Evolutionary conservation across 768 basidiomycete genomes (phyloP).

Genomic region (Phanerodontia chrysosporium): DNA sequence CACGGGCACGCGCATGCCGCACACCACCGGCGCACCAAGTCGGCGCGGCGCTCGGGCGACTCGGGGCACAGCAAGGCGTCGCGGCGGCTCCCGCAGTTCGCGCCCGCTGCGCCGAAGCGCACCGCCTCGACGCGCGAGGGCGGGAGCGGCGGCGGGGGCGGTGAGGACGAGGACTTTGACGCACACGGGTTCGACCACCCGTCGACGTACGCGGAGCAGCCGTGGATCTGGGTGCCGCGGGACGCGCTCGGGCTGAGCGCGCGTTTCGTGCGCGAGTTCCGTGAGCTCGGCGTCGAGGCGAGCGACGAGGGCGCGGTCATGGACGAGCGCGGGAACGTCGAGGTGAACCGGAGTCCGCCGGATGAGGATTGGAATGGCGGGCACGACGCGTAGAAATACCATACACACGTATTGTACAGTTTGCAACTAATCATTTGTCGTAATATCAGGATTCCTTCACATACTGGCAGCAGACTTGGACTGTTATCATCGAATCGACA

Average conservation of each 20-base stretch:
- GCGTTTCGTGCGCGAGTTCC: constrained; percentile 23
- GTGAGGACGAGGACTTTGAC: constrained; percentile 21
- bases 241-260: constrained; percentile 38
- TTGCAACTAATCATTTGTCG: too few species aligned
- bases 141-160: constrained; percentile 12
- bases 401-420: too few species aligned
- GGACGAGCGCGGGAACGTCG: constrained; percentile 28
- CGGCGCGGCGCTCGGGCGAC: background rate
- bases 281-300: constrained; percentile 30
- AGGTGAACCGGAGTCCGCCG: constrained; percentile 28
- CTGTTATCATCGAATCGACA: too few species aligned
- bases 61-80: background rate
- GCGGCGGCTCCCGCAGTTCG: background rate
- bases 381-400: constrained; percentile 11
- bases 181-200: constrained; percentile 42
- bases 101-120: background rate
- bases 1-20: background rate
- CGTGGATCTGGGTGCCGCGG: constrained; percentile 41
- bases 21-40: background rate
- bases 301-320: constrained; percentile 31
- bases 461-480: too few species aligned
- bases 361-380: constrained; percentile 23
- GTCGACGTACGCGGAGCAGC: constrained; percentile 36
- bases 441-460: too few species aligned
- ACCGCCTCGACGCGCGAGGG: too few species aligned